Base-by-base conservation (phyloP, 495 filamentous ascomycete genomes). In the Letharia columbiana region DNA sequence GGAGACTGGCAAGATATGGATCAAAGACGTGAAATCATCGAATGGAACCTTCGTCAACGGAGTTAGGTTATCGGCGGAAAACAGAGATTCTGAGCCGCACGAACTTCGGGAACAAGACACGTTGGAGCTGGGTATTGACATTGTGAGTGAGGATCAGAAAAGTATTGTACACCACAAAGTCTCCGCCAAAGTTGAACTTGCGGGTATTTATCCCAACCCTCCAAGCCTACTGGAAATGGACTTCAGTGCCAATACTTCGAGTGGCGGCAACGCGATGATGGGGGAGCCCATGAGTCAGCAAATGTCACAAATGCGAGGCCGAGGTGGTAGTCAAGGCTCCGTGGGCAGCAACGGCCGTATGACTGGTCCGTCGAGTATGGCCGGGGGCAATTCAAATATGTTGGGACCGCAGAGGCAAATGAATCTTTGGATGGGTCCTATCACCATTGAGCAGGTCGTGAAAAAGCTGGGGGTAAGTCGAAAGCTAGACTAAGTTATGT, bases 21-120 rank as follows among this genome's bases (percentile, higher is more conserved):
- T 98, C 70, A 86, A 91, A 44, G 94, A 98, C 77, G 89, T 98
- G 68, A 98, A 96, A 75, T 98, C 94, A 6, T 98, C 94, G 4
- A 98, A 98, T 71, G 94, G 94, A 50, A 98, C 94, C 1, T 98
- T 98, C 75, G 92, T 98, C 62, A 98, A 97, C 66, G 91, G 91
- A n/a, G 82, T 86, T 23, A 85, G 94, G 35, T 74, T 98, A 60
- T 97, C 94, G 12, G 89, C 84, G 39, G 94, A 98, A 71, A 97
- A 96, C 71, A 83, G 90, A 67, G 94, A 98, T 71, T 96, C 92
- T 1, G 94, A 98, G 52, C 91, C 94, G 0, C 91, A 96, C 69
- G 91, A 96, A 70, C 77, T 98, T 37, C 86, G 90, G 65, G 89
- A 92, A 65, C 84, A 89, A 68, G 94, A 98, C 73, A 87, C 92